These are phyloP conservation scores for Nematodospora anomalae DNA, from an alignment of 1,139 yeast species.

Conservation along the genomic window DNA sequence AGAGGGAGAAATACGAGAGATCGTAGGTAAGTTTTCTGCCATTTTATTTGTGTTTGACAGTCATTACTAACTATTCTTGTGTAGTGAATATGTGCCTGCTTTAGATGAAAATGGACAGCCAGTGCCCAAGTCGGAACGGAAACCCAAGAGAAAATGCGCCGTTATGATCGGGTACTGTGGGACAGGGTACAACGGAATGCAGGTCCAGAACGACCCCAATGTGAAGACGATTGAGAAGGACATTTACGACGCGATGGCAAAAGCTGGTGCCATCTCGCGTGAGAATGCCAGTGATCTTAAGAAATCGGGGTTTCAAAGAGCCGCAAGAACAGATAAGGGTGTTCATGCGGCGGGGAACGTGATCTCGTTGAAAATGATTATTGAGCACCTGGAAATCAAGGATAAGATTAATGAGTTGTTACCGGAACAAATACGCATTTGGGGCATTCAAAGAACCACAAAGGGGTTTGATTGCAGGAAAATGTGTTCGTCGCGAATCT, in stretches of 20 bases:
- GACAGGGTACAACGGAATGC: slow-evolving; percentile 98
- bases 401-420: slow-evolving; percentile 68
- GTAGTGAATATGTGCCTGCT: slow-evolving; percentile 40
- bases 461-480: slow-evolving; percentile 93
- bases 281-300: slow-evolving; percentile 90
- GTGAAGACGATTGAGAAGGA: slow-evolving; percentile 92
- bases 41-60: not conserved
- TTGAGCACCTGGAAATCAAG: slow-evolving; percentile 81
- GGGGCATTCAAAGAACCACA: slow-evolving; percentile 92
- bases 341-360: slow-evolving; percentile 99
- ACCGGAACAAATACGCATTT: slow-evolving; percentile 84
- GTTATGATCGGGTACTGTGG: slow-evolving; percentile 96
- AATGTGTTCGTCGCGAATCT: slow-evolving; percentile 90
- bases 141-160: slow-evolving; percentile 87
- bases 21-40: slow-evolving; percentile 38
- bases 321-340: slow-evolving; percentile 98
- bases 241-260: slow-evolving; percentile 76
- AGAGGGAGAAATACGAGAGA: slow-evolving; percentile 13
- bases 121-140: slow-evolving; percentile 57
- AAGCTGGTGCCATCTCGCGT: slow-evolving; percentile 87
- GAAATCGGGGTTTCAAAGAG: slow-evolving; percentile 89
- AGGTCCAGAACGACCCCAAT: slow-evolving; percentile 76
- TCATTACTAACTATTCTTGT: slow-evolving; percentile 18
- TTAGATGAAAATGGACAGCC: slow-evolving; percentile 66
- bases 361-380: slow-evolving; percentile 80